Percentiles rank a stretch among this genome's conserved stretches.
phyloP scores from a whole-genome alignment of 352 stramenopile genomes.

The Globisporangium nodosum region DNA sequence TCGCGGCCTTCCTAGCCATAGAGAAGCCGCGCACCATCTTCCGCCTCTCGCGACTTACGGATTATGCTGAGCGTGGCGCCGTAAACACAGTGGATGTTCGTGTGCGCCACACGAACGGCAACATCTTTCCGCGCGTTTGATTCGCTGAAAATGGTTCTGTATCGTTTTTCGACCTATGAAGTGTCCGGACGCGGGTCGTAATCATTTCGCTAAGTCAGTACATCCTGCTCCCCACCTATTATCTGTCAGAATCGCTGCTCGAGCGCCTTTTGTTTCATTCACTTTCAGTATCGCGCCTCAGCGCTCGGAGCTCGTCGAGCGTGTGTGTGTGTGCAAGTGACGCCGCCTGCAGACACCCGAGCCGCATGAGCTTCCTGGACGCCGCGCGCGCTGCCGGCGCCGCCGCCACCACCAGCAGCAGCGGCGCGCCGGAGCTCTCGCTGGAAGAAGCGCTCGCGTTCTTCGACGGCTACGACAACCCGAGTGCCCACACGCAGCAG shows the following conservation, averaged over 20 bases:
- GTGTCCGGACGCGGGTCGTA: background rate
- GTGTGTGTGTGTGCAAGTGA: no score
- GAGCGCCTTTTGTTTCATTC: background rate
- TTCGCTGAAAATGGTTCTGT: no score
- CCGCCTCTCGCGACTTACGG: background rate
- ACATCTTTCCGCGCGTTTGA: background rate
- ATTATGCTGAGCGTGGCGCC: background rate
- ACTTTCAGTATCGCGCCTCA: background rate
- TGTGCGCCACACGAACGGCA: background rate
- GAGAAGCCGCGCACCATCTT: background rate
- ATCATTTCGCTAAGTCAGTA: background rate
- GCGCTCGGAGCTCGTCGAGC: background rate
- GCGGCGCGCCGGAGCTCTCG: constrained; percentile 6
- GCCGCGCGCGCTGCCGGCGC: background rate
- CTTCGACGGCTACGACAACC: constrained; percentile 15
- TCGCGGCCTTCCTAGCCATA: no score
- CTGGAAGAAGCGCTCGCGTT: constrained; percentile 18
- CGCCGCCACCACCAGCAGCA: background rate
- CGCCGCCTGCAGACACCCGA: background rate
- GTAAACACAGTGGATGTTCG: background rate
- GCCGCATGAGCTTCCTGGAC: constrained; percentile 8
- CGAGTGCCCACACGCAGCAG: background rate
- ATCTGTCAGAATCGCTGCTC: background rate
- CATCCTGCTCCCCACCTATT: background rate
- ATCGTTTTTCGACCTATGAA: no score